These are phyloP conservation scores for Pholiota microspora DNA, from an alignment of 768 basidiomycete species.

Conservation along the genomic window DNA sequence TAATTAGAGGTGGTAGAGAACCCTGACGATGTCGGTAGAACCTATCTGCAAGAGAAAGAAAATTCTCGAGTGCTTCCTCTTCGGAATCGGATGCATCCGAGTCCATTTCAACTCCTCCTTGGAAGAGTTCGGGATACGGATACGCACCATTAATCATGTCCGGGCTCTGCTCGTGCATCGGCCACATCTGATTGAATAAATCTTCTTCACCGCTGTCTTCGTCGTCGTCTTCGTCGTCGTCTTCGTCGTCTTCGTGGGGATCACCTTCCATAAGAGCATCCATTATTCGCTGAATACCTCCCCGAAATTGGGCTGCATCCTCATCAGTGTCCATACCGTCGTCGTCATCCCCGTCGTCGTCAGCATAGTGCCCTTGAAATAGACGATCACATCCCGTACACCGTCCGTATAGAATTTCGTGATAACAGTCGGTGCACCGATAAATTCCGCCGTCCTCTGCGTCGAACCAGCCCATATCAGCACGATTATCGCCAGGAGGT, in stretches of 20 bases:
- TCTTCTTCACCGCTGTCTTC: background rate
- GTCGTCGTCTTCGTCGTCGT: slow-evolving; percentile 1
- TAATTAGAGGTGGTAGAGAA: background rate
- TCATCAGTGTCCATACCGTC: slow-evolving; percentile 21
- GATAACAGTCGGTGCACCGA: slow-evolving; percentile 72
- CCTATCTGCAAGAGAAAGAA: background rate
- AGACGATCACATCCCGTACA: slow-evolving; percentile 61
- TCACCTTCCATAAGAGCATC: slow-evolving; percentile 19
- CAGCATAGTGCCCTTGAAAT: slow-evolving; percentile 53
- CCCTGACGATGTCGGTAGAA: background rate
- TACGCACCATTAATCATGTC: slow-evolving; percentile 8
- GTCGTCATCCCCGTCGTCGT: slow-evolving; percentile 37
- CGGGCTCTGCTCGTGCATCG: slow-evolving; percentile 31
- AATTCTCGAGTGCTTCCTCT: background rate
- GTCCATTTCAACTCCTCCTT: background rate
- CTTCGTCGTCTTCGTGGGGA: slow-evolving; percentile 22
- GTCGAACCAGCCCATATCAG: slow-evolving; percentile 64
- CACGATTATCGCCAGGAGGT: slow-evolving; percentile 25
- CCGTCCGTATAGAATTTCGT: slow-evolving; percentile 72
- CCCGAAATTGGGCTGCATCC: background rate
- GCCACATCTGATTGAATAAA: background rate
- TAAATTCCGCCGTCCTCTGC: slow-evolving; percentile 75
- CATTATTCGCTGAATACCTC: background rate
- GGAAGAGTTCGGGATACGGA: background rate
- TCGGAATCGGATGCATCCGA: background rate